A percentile compares a stretch with the other conserved stretches of the same genome.
These are phyloP conservation scores for Trichoderma sp. DNA, from an alignment of 2,329 filamentous ascomycete genomes.

Conservation along the genomic window DNA sequence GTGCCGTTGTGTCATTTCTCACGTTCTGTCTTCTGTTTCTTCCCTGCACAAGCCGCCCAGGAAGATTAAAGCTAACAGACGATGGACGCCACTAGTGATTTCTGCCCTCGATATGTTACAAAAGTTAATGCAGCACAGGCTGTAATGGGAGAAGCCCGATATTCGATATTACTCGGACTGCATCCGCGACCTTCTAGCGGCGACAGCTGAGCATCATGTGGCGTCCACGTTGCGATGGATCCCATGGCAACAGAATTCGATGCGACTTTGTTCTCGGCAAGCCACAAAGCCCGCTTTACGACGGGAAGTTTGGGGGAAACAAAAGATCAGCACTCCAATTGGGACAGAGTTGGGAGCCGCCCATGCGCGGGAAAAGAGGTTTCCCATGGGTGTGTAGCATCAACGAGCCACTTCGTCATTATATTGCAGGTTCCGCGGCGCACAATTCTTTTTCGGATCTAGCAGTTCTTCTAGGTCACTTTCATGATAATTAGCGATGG, in stretches of 20 bases:
- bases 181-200: not conserved
- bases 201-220: conserved; percentile 10
- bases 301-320: not conserved
- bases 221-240: conserved; percentile 13
- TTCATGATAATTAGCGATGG: not conserved
- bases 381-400: not conserved
- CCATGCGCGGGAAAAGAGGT: not conserved
- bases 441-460: not conserved
- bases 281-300: not conserved
- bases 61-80: not conserved
- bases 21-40: not conserved
- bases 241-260: not conserved
- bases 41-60: not conserved
- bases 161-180: not conserved
- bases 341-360: not conserved
- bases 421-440: not conserved
- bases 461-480: not conserved
- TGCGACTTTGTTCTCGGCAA: not conserved
- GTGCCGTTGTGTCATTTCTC: not conserved
- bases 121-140: not conserved
- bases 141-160: not conserved
- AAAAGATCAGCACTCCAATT: not conserved
- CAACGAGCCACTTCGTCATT: not conserved
- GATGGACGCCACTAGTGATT: conserved; percentile 1
- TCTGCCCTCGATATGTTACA: not conserved